A percentile compares a stretch with the other conserved stretches of the same genome.
These are phyloP conservation scores for Prillingera fragicola DNA, from an alignment of 1,284 basidiomycete species.

Conservation along the genomic window DNA sequence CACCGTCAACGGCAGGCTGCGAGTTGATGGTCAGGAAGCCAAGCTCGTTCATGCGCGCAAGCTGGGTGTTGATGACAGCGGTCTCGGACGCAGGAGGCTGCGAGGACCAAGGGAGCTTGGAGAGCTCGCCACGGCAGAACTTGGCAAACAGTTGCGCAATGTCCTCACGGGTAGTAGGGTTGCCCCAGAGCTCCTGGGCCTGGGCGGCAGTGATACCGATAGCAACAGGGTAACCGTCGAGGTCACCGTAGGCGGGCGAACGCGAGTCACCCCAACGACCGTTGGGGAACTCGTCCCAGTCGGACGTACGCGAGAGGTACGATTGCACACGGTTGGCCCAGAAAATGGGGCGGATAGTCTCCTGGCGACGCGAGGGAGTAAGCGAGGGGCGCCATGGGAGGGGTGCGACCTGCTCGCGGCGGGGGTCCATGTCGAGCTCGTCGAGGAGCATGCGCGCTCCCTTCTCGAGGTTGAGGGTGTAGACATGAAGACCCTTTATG, in stretches of 20 bases:
- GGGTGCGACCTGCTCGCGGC: conserved; percentile 79
- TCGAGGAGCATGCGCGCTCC: conserved; percentile 88
- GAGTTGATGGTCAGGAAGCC: conserved; percentile 98
- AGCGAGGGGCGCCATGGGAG: conserved; percentile 91
- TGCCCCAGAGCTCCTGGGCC: conserved; percentile 80
- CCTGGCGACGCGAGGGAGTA: conserved; percentile 76
- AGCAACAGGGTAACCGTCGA: conserved; percentile 87
- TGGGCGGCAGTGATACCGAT: conserved; percentile 65
- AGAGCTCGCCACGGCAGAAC: conserved; percentile 68
- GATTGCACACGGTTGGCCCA: conserved; percentile 85
- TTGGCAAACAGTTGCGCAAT: conserved; percentile 68
- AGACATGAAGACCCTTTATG: conserved; percentile 86
- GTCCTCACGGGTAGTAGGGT: conserved; percentile 58
- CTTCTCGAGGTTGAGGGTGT: conserved; percentile 97
- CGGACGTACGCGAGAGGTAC: conserved; percentile 79
- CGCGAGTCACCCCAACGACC: conserved; percentile 96
- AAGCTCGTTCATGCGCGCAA: conserved; percentile 77
- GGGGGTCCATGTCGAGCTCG: conserved; percentile 75
- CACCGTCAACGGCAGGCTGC: conserved; percentile 94
- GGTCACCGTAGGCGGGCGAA: conserved; percentile 93
- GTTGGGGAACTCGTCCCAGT: conserved; percentile 99
- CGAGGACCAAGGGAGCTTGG: conserved; percentile 93
- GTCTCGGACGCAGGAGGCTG: conserved; percentile 80
- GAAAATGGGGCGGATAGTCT: conserved; percentile 86
- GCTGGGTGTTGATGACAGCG: conserved; percentile 67